Evolutionary conservation across 352 stramenopile species (phyloP).

Genomic region (Heterotrichella gracilis): DNA sequence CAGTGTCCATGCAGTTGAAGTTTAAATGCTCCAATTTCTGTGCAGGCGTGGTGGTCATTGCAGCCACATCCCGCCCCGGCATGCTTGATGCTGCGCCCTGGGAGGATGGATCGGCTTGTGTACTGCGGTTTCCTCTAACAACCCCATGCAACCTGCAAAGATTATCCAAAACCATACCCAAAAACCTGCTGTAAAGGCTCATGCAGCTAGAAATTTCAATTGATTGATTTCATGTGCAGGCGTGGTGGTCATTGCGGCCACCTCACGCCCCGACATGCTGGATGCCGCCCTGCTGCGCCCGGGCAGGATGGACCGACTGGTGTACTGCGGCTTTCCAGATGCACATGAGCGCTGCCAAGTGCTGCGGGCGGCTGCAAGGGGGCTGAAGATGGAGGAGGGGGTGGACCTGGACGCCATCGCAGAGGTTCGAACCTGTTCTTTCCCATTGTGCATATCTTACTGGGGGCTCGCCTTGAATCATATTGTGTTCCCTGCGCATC

Average conservation of each 20-base stretch:
- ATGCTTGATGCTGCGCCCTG: slow-evolving; percentile 46
- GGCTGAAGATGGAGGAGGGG: too few species aligned
- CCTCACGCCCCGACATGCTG: slow-evolving; percentile 42
- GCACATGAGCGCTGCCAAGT: slow-evolving; percentile 38
- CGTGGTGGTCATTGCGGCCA: slow-evolving; percentile 47
- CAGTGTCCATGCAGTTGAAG: slow-evolving; percentile 67
- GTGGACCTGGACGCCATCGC: too few species aligned
- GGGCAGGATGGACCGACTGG: slow-evolving; percentile 38
- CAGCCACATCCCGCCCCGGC: slow-evolving; percentile 48
- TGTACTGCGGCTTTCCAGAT: slow-evolving; percentile 55
- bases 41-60: slow-evolving; percentile 59
- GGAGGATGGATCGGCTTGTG: slow-evolving; percentile 40
- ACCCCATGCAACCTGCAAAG: too few species aligned
- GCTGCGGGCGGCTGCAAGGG: slow-evolving; percentile 31
- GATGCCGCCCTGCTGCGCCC: slow-evolving; percentile 43
- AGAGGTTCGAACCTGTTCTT: too few species aligned
- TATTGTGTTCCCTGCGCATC: slow-evolving; percentile 29
- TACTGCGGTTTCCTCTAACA: slow-evolving; percentile 74
- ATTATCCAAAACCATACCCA: too few species aligned
- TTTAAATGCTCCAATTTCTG: too few species aligned
- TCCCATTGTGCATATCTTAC: too few species aligned
- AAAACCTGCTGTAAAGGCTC: too few species aligned
- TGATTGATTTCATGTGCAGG: too few species aligned
- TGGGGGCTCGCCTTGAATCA: slow-evolving; percentile 41
- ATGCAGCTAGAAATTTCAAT: too few species aligned